Evolutionary conservation across 2,329 filamentous ascomycete species (phyloP).

Genomic region (Corynespora cassiicola): DNA sequence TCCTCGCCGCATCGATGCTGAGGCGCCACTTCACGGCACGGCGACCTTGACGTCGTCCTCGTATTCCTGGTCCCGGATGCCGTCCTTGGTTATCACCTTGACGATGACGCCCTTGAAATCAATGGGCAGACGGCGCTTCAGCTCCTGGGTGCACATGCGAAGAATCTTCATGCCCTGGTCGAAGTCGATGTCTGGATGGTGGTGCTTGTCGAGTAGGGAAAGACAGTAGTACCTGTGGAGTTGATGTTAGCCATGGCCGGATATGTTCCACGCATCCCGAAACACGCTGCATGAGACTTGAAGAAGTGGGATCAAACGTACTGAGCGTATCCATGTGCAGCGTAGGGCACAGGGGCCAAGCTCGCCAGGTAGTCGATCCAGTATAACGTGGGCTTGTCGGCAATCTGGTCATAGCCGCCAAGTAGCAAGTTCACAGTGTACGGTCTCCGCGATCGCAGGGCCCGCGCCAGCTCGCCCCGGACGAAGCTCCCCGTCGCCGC

Average conservation of each 20-base stretch:
- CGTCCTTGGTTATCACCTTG: conserved; percentile 94
- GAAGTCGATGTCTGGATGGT: conserved; percentile 90
- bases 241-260: conserved; percentile 9
- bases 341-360: conserved; percentile 87
- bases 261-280: no score
- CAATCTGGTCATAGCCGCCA: conserved; percentile 91
- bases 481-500: conserved; percentile 92
- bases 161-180: conserved; percentile 92
- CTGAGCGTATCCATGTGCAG: conserved; percentile 98
- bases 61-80: conserved; percentile 83
- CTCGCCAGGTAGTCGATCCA: conserved; percentile 98
- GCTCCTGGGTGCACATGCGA: conserved; percentile 93
- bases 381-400: conserved; percentile 88
- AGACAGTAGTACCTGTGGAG: conserved; percentile 87
- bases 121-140: conserved; percentile 95
- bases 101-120: conserved; percentile 97
- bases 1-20: no score
- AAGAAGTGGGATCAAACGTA: conserved; percentile 54
- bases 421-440: conserved; percentile 97
- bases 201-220: conserved; percentile 97
- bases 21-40: conserved; percentile 63
- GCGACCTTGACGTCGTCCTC: conserved; percentile 79
- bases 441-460: conserved; percentile 87
- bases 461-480: conserved; percentile 88
- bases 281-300: not conserved